phyloP scores from a whole-genome alignment of 2,329 filamentous ascomycete species.

The Microsporum audouinii region DNA sequence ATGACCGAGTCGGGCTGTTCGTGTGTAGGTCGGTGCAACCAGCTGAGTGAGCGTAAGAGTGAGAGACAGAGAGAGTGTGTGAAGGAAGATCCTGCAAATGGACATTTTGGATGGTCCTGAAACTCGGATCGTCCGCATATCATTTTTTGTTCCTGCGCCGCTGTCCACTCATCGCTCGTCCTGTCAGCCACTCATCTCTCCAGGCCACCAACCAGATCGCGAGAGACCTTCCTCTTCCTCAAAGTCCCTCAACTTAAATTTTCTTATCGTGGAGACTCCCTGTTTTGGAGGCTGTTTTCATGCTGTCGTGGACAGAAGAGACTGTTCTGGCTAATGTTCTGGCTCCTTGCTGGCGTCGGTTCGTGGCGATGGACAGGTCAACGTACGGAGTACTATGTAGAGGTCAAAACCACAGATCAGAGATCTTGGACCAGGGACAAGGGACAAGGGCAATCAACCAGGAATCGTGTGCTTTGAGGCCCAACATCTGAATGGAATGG shows the following conservation, averaged over 20 bases:
- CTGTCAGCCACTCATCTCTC: background rate
- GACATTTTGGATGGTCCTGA: background rate
- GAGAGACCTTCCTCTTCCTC: background rate
- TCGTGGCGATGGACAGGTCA: background rate
- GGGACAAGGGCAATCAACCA: background rate
- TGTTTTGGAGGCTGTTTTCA: background rate
- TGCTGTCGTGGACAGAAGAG: background rate
- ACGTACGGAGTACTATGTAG: too few relatives aligned
- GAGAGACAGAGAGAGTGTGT: background rate
- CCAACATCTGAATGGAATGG: background rate
- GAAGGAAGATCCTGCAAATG: background rate
- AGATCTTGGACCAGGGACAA: background rate
- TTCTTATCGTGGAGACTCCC: background rate
- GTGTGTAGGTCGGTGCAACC: background rate
- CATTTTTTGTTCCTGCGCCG: background rate
- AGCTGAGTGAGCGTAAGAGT: background rate
- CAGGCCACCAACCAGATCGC: background rate
- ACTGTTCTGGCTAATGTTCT: background rate
- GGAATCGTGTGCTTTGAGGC: background rate
- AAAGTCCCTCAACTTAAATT: background rate
- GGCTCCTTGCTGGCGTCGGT: background rate
- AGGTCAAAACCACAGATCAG: background rate
- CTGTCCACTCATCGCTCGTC: background rate
- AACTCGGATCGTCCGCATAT: background rate
- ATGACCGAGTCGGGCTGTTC: background rate